phyloP scores from a whole-genome alignment of 805 yeast genomes.

The Kodamaea jinghongensis region DNA sequence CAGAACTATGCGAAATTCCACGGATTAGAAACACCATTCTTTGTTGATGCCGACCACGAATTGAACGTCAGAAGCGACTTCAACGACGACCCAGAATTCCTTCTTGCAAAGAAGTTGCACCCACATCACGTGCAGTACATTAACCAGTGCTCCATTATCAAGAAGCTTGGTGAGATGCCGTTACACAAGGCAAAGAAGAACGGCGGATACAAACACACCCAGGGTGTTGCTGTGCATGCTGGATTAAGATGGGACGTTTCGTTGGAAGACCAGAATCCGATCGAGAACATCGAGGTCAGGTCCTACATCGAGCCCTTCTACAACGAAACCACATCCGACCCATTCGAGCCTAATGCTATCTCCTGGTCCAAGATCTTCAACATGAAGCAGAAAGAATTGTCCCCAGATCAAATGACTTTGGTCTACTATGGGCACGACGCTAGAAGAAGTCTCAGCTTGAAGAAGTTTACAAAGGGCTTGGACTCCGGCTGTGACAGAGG shows the following conservation, averaged over 20 bases:
- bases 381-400: slow-evolving; percentile 34
- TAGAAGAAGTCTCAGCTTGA: slow-evolving; percentile 62
- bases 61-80: slow-evolving; percentile 17
- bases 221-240: slow-evolving; percentile 72
- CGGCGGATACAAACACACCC: slow-evolving; percentile 20
- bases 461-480: slow-evolving; percentile 70
- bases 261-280: slow-evolving; percentile 59
- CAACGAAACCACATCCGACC: slow-evolving; percentile 53
- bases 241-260: slow-evolving; percentile 68
- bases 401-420: slow-evolving; percentile 31
- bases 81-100: slow-evolving; percentile 36
- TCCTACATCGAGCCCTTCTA: slow-evolving; percentile 64
- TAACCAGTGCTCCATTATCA: slow-evolving; percentile 61
- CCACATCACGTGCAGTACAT: slow-evolving; percentile 62
- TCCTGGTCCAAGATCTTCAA: slow-evolving; percentile 62
- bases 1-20: slow-evolving; percentile 63
- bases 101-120: slow-evolving; percentile 51
- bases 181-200: slow-evolving; percentile 28
- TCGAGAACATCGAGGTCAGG: slow-evolving; percentile 66
- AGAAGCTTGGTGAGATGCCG: slow-evolving; percentile 60
- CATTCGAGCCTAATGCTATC: slow-evolving; percentile 34
- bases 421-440: slow-evolving; percentile 93
- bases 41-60: slow-evolving; percentile 13
- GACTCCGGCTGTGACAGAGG: slow-evolving; percentile 85
- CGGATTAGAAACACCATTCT: slow-evolving; percentile 38